phyloP scores from a whole-genome alignment of 768 basidiomycete genomes.

The Suillus alpinus region DNA sequence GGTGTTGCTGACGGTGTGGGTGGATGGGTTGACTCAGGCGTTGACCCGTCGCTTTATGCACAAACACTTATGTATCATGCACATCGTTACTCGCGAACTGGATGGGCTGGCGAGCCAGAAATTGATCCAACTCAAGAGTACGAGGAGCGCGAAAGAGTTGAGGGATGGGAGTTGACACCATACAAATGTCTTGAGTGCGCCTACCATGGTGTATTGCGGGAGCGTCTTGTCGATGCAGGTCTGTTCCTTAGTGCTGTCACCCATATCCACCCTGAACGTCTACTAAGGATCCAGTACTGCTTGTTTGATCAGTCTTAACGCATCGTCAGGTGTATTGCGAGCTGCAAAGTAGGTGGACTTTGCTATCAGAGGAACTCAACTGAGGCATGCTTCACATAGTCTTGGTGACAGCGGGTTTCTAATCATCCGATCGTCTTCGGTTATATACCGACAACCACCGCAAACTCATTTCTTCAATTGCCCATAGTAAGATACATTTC shows the following conservation, averaged over 20 bases:
- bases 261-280: slow-evolving; percentile 2
- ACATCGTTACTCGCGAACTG: slow-evolving; percentile 63
- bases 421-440: slow-evolving; percentile 64
- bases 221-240: slow-evolving; percentile 58
- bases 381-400: slow-evolving; percentile 33
- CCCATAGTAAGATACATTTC: slow-evolving; percentile 22
- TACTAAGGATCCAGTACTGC: slow-evolving; percentile 79
- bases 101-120: slow-evolving; percentile 84
- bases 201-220: slow-evolving; percentile 66
- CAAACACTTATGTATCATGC: slow-evolving; percentile 91
- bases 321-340: slow-evolving; percentile 69
- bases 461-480: slow-evolving; percentile 36
- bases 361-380: background rate
- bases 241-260: slow-evolving; percentile 17
- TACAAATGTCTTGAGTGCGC: slow-evolving; percentile 70
- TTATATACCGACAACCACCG: slow-evolving; percentile 45
- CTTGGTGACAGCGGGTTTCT: slow-evolving; percentile 79
- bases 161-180: slow-evolving; percentile 69
- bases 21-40: slow-evolving; percentile 81
- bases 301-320: slow-evolving; percentile 71
- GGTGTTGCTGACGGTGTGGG: slow-evolving; percentile 94
- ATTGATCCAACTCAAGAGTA: slow-evolving; percentile 75
- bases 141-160: slow-evolving; percentile 59
- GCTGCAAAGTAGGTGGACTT: slow-evolving; percentile 63
- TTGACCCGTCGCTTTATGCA: slow-evolving; percentile 87